These are phyloP conservation scores for Tylopilus rubrobrunneus DNA, from an alignment of 768 basidiomycete genomes.

Conservation along the genomic window DNA sequence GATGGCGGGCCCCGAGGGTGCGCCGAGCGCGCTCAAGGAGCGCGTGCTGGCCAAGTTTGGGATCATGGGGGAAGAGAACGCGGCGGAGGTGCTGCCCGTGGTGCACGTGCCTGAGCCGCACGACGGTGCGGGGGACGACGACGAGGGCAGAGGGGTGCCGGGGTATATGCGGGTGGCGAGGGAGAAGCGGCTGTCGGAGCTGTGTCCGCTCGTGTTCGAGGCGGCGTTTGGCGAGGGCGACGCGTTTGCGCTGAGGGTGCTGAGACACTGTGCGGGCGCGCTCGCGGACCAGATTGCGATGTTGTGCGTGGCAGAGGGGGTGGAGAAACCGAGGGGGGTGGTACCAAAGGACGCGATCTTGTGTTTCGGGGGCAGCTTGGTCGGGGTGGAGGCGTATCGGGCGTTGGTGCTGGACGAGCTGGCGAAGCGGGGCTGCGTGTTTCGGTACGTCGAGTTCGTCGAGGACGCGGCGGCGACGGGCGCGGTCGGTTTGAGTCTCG, in stretches of 20 bases:
- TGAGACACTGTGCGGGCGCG: slow-evolving; percentile 46
- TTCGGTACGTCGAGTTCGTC: slow-evolving; percentile 63
- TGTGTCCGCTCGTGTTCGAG: slow-evolving; percentile 73
- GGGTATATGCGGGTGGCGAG: slow-evolving; percentile 37
- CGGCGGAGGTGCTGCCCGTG: slow-evolving; percentile 59
- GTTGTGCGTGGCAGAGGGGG: slow-evolving; percentile 38
- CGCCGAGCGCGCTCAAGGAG: slow-evolving; percentile 36
- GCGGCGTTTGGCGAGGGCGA: slow-evolving; percentile 71
- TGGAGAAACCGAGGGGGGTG: slow-evolving; percentile 39
- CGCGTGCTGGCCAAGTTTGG: slow-evolving; percentile 55
- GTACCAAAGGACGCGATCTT: slow-evolving; percentile 55
- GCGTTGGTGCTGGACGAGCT: slow-evolving; percentile 53
- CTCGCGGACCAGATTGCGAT: slow-evolving; percentile 59
- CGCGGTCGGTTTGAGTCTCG: slow-evolving; percentile 44
- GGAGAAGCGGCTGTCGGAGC: slow-evolving; percentile 72
- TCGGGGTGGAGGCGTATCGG: slow-evolving; percentile 59
- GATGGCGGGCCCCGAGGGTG: slow-evolving; percentile 8
- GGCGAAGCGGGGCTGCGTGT: slow-evolving; percentile 52
- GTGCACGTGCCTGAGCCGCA: slow-evolving; percentile 59
- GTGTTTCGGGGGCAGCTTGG: slow-evolving; percentile 78
- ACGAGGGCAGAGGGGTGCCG: slow-evolving; percentile 20
- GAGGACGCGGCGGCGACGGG: slow-evolving; percentile 67
- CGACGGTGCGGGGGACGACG: not conserved
- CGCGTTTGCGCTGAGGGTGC: slow-evolving; percentile 57
- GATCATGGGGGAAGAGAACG: slow-evolving; percentile 39